Evolutionary conservation across 768 basidiomycete species (phyloP).

Genomic region (Suillus paluster): DNA sequence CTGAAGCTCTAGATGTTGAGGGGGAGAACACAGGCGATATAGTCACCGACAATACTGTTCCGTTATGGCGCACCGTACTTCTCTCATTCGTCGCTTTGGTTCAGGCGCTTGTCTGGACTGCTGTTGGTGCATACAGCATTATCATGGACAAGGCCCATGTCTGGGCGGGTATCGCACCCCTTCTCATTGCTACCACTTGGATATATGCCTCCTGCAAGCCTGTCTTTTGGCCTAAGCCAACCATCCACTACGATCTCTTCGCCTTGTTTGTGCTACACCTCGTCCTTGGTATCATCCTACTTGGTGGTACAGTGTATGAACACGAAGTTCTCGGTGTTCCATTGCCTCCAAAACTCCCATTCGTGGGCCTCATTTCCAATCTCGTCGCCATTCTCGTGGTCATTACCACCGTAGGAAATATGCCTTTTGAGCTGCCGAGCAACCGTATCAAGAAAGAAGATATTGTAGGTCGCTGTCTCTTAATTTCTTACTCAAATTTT

Average conservation of each 20-base stretch:
- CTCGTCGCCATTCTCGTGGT: slow-evolving; percentile 47
- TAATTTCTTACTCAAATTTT: not conserved
- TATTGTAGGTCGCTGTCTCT: slow-evolving; percentile 53
- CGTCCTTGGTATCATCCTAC: slow-evolving; percentile 46
- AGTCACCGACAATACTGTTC: slow-evolving; percentile 24
- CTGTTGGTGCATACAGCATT: slow-evolving; percentile 57
- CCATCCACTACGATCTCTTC: slow-evolving; percentile 68
- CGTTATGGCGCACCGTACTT: slow-evolving; percentile 65
- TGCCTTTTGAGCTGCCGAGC: slow-evolving; percentile 74
- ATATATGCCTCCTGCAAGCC: slow-evolving; percentile 65
- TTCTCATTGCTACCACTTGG: slow-evolving; percentile 64
- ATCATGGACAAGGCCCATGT: slow-evolving; percentile 38
- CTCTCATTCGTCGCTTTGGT: slow-evolving; percentile 59
- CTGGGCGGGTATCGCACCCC: slow-evolving; percentile 43
- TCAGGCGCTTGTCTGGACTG: slow-evolving; percentile 62
- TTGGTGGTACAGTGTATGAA: slow-evolving; percentile 62
- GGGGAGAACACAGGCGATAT: slow-evolving; percentile 5
- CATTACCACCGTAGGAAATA: slow-evolving; percentile 53
- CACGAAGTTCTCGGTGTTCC: slow-evolving; percentile 46
- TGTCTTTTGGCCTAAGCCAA: slow-evolving; percentile 54
- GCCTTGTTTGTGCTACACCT: slow-evolving; percentile 57
- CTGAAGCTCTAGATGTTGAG: slow-evolving; percentile 49
- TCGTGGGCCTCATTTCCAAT: slow-evolving; percentile 43
- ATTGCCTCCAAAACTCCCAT: slow-evolving; percentile 37
- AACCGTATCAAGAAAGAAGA: slow-evolving; percentile 51